Evolutionary conservation across 2,329 filamentous ascomycete species (phyloP), one percentile per base, ranked within the genome.

Genomic region (Pseudohalonectria lignicola): DNA sequence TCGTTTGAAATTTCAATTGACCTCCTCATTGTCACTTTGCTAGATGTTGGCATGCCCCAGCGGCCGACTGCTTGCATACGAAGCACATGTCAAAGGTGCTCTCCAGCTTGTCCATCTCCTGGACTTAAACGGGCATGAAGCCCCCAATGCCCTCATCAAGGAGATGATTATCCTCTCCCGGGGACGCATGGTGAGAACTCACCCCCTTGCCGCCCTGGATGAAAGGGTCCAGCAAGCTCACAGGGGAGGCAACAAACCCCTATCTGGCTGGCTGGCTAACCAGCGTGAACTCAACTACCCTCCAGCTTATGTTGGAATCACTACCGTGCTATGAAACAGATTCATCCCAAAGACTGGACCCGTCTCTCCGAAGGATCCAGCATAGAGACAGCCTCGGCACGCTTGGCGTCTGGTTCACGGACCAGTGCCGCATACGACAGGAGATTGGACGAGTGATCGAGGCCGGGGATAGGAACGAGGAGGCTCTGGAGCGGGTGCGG

Each of bases 1-100:
- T n/a, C n/a, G n/a, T n/a, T n/a, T n/a, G n/a, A n/a, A n/a, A n/a
- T n/a, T n/a, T n/a, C n/a, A n/a, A n/a, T n/a, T n/a, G n/a, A n/a
- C n/a, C n/a, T n/a, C n/a, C 28, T 12, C 30, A 11, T 15, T 17
- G 15, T 18, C n/a, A n/a, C n/a, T n/a, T n/a, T n/a, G n/a, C n/a
- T n/a, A 37, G 35, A 37, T 25, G 29, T 21, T 37, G 8, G 35
- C 35, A 6, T 37, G 35, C n/a, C 35, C 35, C 29, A 37, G 26
- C 8, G 26, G 23, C 18, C 35, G 31, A 15, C 28, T 37, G 4
- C 17, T 15, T 4, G 35, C 35, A 5, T 37, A 30, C 17, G 26
- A 30, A 28, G 35, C 35, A 4, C 35, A 37, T 19, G 12, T 31
- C 17, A 37, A 30, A 19, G 35, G 35, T 16, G 35, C 35, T n/a